Conservation (phyloP, 2,329 filamentous ascomycete genomes). For the Emmonsiellopsis sp. region DNA sequence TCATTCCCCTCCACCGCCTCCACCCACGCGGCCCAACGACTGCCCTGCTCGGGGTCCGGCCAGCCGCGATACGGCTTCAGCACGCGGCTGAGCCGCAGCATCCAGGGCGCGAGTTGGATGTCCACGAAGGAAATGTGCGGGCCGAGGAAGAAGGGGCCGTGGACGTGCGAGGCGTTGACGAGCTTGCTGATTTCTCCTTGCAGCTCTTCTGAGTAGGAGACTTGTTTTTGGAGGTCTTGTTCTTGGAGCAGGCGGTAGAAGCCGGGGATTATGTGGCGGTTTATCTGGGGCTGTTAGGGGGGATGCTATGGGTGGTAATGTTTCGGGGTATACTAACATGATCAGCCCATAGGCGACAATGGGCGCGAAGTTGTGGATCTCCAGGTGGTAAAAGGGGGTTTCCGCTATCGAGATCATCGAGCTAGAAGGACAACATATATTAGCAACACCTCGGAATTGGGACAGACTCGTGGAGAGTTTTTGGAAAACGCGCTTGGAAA, state of each 20-base stretch:
- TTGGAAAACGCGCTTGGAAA: neutral
- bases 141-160: slow-evolving; percentile 63
- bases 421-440: slow-evolving; percentile 30
- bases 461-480: neutral
- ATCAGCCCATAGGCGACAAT: slow-evolving; percentile 70
- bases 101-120: slow-evolving; percentile 66
- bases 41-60: slow-evolving; percentile 53
- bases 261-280: slow-evolving; percentile 62
- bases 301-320: slow-evolving; percentile 4
- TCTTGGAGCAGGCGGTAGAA: slow-evolving; percentile 68
- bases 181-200: slow-evolving; percentile 55
- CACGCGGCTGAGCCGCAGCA: slow-evolving; percentile 58
- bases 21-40: slow-evolving; percentile 60
- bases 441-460: neutral
- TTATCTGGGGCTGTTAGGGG: slow-evolving; percentile 46
- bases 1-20: slow-evolving; percentile 57
- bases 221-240: slow-evolving; percentile 50
- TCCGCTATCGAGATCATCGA: slow-evolving; percentile 61
- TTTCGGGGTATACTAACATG: slow-evolving; percentile 47
- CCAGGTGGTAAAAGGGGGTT: slow-evolving; percentile 54
- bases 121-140: slow-evolving; percentile 55
- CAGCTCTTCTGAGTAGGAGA: slow-evolving; percentile 51
- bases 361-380: slow-evolving; percentile 58
- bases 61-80: slow-evolving; percentile 57
- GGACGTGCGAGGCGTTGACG: slow-evolving; percentile 45